Evolutionary conservation across 495 filamentous ascomycete genomes (phyloP).

Genomic region (Penicillium bovifimosum): DNA sequence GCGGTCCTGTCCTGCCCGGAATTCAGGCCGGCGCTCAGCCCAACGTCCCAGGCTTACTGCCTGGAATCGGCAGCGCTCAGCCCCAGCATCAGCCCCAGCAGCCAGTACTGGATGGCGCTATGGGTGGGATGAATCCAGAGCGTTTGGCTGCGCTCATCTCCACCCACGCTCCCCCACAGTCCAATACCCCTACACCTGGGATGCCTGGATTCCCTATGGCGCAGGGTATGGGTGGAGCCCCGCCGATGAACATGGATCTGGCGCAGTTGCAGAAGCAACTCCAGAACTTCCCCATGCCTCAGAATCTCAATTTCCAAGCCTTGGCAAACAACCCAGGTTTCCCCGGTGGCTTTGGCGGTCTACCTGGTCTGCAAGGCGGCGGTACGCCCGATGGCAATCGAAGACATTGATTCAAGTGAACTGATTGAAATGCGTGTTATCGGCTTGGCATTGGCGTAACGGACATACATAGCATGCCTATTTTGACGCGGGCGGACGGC

Average conservation of each 20-base stretch:
- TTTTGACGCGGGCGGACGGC: slow-evolving; percentile 13
- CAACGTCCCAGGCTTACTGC: slow-evolving; percentile 37
- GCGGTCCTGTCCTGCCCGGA: slow-evolving; percentile 46
- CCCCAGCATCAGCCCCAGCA: slow-evolving; percentile 46
- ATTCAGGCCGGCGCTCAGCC: slow-evolving; percentile 36
- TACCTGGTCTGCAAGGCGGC: slow-evolving; percentile 44
- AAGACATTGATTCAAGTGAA: slow-evolving; percentile 17
- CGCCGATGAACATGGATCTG: slow-evolving; percentile 59
- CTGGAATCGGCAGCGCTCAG: slow-evolving; percentile 45
- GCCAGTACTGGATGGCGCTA: slow-evolving; percentile 43
- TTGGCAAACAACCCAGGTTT: slow-evolving; percentile 40
- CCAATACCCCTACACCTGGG: slow-evolving; percentile 21
- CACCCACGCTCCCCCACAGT: slow-evolving; percentile 36
- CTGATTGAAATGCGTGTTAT: slow-evolving; percentile 1
- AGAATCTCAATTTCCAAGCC: slow-evolving; percentile 38
- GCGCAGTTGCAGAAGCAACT: slow-evolving; percentile 57
- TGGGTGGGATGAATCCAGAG: slow-evolving; percentile 50
- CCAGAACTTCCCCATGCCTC: slow-evolving; percentile 37
- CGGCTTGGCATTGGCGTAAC: slow-evolving; percentile 20
- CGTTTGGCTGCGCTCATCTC: slow-evolving; percentile 44
- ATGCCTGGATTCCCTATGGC: slow-evolving; percentile 42
- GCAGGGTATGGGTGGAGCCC: slow-evolving; percentile 42
- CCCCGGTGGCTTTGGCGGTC: slow-evolving; percentile 30
- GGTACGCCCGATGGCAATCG: slow-evolving; percentile 33
- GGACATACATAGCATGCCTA: slow-evolving; percentile 21